Evolutionary conservation across 2,329 filamentous ascomycete species (phyloP).

Genomic region (Leptographium lundbergii): DNA sequence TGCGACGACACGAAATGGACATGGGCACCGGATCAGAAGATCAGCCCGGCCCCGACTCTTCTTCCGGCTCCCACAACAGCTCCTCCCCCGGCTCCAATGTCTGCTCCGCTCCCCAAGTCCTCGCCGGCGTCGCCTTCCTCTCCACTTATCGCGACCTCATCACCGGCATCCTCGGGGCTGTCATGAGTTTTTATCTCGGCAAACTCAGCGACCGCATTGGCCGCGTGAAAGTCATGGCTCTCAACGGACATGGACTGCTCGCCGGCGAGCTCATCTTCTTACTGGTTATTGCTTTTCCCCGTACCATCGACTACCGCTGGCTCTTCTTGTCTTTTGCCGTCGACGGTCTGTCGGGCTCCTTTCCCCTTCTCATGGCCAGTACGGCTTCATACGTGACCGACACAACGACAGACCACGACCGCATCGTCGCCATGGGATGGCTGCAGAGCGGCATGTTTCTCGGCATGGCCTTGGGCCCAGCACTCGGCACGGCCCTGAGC

Average conservation of each 20-base stretch:
- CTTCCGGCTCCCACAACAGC: background rate
- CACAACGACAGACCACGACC: background rate
- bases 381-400: background rate
- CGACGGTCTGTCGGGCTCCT: background rate
- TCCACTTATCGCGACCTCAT: constrained; percentile 1
- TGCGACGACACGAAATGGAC: background rate
- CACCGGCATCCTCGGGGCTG: background rate
- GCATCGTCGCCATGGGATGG: constrained; percentile 2
- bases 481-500: background rate
- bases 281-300: background rate
- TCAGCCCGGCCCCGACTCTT: too few species aligned
- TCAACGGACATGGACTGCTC: background rate
- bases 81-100: background rate
- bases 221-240: background rate
- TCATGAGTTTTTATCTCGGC: constrained; percentile 1
- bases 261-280: background rate
- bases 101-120: background rate
- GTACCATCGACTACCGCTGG: constrained; percentile 1
- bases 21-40: too few species aligned
- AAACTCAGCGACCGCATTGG: constrained; percentile 1
- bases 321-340: background rate
- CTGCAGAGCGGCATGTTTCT: constrained; percentile 2
- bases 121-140: background rate
- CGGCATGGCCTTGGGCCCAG: background rate
- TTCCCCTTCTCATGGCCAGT: background rate